Evolutionary conservation across 2,329 filamentous ascomycete genomes (phyloP).

Genomic region (Monosporascus sp.): DNA sequence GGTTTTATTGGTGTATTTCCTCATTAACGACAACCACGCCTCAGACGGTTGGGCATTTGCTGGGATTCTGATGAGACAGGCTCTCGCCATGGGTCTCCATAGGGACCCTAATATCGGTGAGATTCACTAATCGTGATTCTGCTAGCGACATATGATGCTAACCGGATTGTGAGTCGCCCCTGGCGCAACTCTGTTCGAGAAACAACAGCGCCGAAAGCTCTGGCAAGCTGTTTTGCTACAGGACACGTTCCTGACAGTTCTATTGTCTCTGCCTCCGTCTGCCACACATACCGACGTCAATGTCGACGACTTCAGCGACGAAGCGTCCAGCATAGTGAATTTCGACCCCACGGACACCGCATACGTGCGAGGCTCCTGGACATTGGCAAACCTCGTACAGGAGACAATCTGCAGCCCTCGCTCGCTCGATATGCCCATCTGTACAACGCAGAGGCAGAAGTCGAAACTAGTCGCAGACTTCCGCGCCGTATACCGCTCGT

Average conservation of each 20-base stretch:
- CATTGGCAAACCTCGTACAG: conserved; percentile 72
- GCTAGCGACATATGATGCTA: conserved; percentile 5
- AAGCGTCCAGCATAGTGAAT: conserved; percentile 51
- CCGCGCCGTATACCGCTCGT: conserved; percentile 65
- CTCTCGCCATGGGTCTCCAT: conserved; percentile 77
- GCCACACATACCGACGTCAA: conserved; percentile 76
- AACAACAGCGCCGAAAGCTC: conserved; percentile 72
- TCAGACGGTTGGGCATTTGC: conserved; percentile 81
- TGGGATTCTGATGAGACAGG: conserved; percentile 70
- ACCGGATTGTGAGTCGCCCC: conserved; percentile 48
- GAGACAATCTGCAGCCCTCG: conserved; percentile 71
- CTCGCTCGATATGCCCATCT: conserved; percentile 69
- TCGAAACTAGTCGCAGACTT: conserved; percentile 66
- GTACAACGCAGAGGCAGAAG: conserved; percentile 63
- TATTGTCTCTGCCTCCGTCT: conserved; percentile 71
- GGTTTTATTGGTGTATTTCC: conserved; percentile 77
- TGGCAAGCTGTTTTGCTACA: conserved; percentile 80
- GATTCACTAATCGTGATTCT: conserved; percentile 5
- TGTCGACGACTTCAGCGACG: conserved; percentile 67
- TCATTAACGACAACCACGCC: conserved; percentile 82
- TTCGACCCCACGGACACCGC: conserved; percentile 62
- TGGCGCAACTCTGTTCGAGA: conserved; percentile 63
- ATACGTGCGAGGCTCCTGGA: conserved; percentile 75
- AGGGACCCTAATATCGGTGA: conserved; percentile 69
- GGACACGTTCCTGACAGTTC: conserved; percentile 75